Conservation (phyloP, 495 filamentous ascomycete species). For the Aeminium ludgeri region DNA sequence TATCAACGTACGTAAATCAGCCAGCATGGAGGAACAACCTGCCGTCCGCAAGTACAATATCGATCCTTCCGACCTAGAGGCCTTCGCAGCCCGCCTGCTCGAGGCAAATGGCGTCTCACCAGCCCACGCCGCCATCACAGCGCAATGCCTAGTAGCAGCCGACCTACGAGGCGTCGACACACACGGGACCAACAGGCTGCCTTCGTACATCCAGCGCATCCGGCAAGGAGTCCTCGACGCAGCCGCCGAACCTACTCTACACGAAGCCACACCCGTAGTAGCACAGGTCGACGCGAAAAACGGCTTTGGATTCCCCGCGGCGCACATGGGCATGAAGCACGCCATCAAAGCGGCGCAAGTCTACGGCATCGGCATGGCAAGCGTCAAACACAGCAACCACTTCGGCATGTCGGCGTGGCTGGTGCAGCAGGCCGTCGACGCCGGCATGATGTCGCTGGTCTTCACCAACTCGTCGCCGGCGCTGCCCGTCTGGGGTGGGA, state of each 20-base stretch:
- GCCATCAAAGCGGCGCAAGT: conserved; percentile 47
- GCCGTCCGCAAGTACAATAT: conserved; percentile 2
- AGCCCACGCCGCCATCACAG: conserved; percentile 40
- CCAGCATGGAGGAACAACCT: not conserved
- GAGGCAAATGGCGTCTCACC: conserved; percentile 39
- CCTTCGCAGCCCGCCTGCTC: conserved; percentile 35
- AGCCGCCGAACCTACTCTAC: conserved; percentile 36
- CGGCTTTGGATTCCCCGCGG: conserved; percentile 57
- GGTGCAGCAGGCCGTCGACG: conserved; percentile 55
- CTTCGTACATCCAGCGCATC: conserved; percentile 57
- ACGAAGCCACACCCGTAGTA: conserved; percentile 47
- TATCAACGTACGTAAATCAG: too few relatives aligned
- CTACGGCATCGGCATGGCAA: conserved; percentile 57
- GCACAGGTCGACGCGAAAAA: conserved; percentile 52
- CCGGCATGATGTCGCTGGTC: conserved; percentile 55
- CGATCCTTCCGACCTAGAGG: conserved; percentile 12
- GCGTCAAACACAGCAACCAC: conserved; percentile 59
- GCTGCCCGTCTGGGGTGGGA: conserved; percentile 55
- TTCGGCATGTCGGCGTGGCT: conserved; percentile 70
- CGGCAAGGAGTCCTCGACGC: conserved; percentile 47
- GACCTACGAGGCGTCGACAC: conserved; percentile 66
- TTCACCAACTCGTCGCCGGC: conserved; percentile 69
- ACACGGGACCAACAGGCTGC: conserved; percentile 60
- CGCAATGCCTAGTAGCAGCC: conserved; percentile 46
- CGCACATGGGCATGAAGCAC: conserved; percentile 41